These are phyloP conservation scores for Cairneyella variabilis DNA, from an alignment of 495 filamentous ascomycete genomes.

Conservation along the genomic window DNA sequence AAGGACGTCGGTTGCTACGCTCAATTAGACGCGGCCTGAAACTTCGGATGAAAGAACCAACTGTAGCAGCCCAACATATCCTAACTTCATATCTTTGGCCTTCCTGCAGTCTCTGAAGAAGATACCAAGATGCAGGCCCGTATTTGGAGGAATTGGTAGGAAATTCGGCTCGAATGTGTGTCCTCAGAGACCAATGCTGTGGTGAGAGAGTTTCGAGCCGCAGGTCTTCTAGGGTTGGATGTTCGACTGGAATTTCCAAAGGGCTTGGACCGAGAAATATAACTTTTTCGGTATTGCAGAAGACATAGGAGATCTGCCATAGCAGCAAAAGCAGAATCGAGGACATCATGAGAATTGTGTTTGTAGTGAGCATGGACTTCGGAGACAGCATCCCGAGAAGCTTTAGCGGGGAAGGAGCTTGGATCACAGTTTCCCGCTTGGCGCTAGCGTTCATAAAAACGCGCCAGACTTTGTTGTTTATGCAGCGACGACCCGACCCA, in stretches of 20 bases:
- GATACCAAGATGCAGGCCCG: constrained; percentile 73
- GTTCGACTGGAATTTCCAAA: constrained; percentile 46
- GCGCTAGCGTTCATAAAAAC: constrained; percentile 10
- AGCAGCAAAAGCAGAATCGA: constrained; percentile 13
- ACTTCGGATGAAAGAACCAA: constrained; percentile 38
- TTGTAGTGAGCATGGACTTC: neutral
- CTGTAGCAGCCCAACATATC: constrained; percentile 90
- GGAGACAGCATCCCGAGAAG: neutral
- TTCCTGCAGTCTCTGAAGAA: constrained; percentile 69
- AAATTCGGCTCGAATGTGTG: constrained; percentile 61
- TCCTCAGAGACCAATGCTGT: constrained; percentile 48
- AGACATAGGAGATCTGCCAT: constrained; percentile 41
- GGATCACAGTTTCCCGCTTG: neutral
- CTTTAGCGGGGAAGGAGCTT: constrained; percentile 12
- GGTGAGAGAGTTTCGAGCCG: constrained; percentile 63
- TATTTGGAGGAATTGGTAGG: constrained; percentile 47
- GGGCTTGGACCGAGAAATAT: constrained; percentile 75
- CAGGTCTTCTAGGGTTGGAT: constrained; percentile 60
- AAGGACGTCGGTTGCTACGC: constrained; percentile 85
- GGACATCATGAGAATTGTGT: constrained; percentile 1
- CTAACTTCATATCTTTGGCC: constrained; percentile 86
- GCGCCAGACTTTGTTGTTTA: constrained; percentile 15
- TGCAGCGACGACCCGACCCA: constrained; percentile 27
- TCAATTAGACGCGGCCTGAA: neutral
- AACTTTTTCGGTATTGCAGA: constrained; percentile 71